A percentile compares a stretch with the other conserved stretches of the same genome.
phyloP scores from a whole-genome alignment of 2,329 filamentous ascomycete species.

The Fusarium oligoseptatum region DNA sequence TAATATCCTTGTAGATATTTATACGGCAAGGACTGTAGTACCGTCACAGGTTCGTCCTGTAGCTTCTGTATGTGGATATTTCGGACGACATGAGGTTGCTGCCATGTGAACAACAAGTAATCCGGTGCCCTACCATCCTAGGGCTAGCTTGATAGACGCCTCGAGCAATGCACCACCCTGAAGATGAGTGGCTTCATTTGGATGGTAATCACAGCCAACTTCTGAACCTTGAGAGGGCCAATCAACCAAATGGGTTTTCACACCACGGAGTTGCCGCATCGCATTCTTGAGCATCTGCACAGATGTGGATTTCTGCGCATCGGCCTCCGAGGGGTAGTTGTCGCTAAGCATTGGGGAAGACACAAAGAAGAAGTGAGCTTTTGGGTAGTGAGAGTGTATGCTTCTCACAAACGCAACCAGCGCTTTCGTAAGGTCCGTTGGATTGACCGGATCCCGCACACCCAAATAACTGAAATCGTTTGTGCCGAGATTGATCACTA shows the following conservation, averaged over 20 bases:
- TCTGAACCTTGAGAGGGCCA: conserved; percentile 56
- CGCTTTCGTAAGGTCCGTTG: conserved; percentile 44
- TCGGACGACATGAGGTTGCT: background rate
- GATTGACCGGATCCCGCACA: conserved; percentile 47
- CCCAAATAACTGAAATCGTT: conserved; percentile 58
- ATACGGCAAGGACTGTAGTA: too few species aligned
- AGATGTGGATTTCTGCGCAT: conserved; percentile 56
- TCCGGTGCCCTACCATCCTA: conserved; percentile 15
- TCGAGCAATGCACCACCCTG: conserved; percentile 47
- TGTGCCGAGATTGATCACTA: conserved; percentile 60
- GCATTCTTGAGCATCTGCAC: conserved; percentile 51
- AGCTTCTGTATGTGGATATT: too few species aligned
- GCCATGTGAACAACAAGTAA: background rate
- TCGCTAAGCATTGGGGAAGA: conserved; percentile 57
- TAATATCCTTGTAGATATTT: too few species aligned
- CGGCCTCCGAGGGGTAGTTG: conserved; percentile 51
- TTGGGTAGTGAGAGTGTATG: conserved; percentile 52
- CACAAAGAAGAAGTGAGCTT: conserved; percentile 56
- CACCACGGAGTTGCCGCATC: conserved; percentile 47
- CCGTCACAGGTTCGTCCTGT: too few species aligned
- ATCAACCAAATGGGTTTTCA: conserved; percentile 55
- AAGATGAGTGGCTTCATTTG: conserved; percentile 55
- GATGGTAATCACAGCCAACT: conserved; percentile 59
- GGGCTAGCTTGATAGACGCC: conserved; percentile 40
- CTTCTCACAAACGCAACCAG: conserved; percentile 36